Evolutionary conservation across 108 stramenopile species (phyloP).

Genomic region (Aureococcus anophagefferens): DNA sequence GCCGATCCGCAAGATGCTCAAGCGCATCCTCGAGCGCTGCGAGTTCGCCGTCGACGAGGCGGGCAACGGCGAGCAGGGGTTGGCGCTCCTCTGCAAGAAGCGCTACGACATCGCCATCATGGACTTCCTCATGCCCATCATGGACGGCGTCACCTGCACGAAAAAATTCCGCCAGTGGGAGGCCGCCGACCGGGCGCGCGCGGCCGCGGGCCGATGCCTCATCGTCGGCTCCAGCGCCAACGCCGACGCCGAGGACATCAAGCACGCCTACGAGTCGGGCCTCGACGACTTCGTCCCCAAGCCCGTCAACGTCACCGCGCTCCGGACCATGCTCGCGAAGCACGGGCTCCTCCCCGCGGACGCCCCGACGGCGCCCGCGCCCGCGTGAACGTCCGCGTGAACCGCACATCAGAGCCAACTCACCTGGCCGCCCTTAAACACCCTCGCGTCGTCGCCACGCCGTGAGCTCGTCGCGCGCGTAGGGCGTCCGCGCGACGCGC

Average conservation of each 20-base stretch:
- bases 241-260: conserved; percentile 7
- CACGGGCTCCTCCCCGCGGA: too few species aligned
- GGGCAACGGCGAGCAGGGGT: conserved; percentile 58
- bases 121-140: conserved; percentile 72
- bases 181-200: conserved; percentile 27
- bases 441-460: too few species aligned
- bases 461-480: too few species aligned
- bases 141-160: conserved; percentile 68
- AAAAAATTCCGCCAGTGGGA: conserved; percentile 60
- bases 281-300: conserved; percentile 24
- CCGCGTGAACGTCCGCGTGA: too few species aligned
- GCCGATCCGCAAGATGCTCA: conserved; percentile 53
- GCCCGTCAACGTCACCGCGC: conserved; percentile 15
- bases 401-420: too few species aligned
- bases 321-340: background rate
- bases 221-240: conserved; percentile 21
- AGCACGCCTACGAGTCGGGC: conserved; percentile 1
- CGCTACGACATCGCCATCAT: conserved; percentile 55
- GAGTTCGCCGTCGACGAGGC: conserved; percentile 55
- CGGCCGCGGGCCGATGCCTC: conserved; percentile 2
- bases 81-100: conserved; percentile 35
- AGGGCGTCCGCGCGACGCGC: too few species aligned
- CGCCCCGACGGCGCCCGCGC: too few species aligned
- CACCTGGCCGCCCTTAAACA: too few species aligned
- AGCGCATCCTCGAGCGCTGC: conserved; percentile 41